Evolutionary conservation across 2,329 filamentous ascomycete genomes (phyloP), one percentile per base, ranked within the genome.

Genomic region (Cordyceps fumosorosea): DNA sequence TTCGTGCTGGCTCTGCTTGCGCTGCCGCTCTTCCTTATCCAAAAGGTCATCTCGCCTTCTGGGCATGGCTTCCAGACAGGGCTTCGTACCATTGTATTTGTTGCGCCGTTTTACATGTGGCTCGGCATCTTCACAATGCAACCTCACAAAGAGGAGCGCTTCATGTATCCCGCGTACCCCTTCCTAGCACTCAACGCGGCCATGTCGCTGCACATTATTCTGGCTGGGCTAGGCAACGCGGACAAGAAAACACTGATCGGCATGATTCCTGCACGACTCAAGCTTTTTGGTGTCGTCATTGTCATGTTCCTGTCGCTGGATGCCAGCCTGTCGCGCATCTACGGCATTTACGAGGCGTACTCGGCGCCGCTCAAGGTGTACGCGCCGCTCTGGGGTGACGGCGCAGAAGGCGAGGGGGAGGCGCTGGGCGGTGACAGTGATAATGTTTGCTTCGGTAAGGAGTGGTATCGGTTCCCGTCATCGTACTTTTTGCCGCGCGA

Each of bases 141-240:
- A 72, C 91, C 95, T 18, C 95, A 99, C 77, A 99, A 99, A 71
- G 95, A 99, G 73, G 95, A 99, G 76, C 84, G 95, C 7, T 99
- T 99, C 78, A 98, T 99, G 93, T 99, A 96, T 70, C 95, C 95
- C 0, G 90, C 86, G 2, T 99, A 99, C 70, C 95, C 95, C 1
- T 91, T 93, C 65, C 80, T 99, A 44, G 89, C 90, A 0, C 80
- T 99, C 42, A 97, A 96, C 69, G 93, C 93, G 3, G 90, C 93
- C 10, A 83, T 97, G 59, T 84, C 90, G 4, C 78, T 96, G 42
- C 92, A 98, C 73, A 89, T 96, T 63, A 70, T 96, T 1, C 81
- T 98, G 18, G 81, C 86, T 14, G 87, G 88, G 44, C 76, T 96
- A 54, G 91, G 93, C 20, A 87, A 86, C 24, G 82, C 83, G 1